Evolutionary conservation across 306 rosid genomes (phyloP).

Genomic region (Calophaca sinica): DNA sequence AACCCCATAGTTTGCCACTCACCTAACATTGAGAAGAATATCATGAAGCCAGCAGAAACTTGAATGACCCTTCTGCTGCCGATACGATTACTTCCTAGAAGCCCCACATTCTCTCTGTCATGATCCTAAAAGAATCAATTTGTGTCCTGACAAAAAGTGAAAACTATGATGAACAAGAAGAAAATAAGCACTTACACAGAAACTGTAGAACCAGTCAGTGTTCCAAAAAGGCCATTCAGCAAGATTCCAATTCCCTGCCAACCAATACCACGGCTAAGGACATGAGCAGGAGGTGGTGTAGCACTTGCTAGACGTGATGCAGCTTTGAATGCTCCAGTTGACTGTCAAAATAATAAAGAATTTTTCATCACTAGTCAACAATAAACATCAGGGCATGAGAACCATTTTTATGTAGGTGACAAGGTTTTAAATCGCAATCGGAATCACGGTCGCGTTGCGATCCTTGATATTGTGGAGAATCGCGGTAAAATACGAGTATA

Average conservation of each 20-base stretch:
- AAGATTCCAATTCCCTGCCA: slow-evolving; percentile 98
- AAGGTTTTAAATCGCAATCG: no score
- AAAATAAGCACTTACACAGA: slow-evolving; percentile 68
- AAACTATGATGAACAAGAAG: slow-evolving; percentile 1
- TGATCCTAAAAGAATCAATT: slow-evolving; percentile 35
- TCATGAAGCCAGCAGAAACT: slow-evolving; percentile 96
- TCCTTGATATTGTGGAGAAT: no score
- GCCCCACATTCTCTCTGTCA: slow-evolving; percentile 92
- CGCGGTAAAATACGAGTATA: no score
- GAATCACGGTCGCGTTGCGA: no score
- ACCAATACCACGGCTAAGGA: slow-evolving; percentile 95
- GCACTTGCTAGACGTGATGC: slow-evolving; percentile 98
- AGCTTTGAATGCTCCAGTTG: slow-evolving; percentile 95
- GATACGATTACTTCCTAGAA: slow-evolving; percentile 92
- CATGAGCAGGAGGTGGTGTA: slow-evolving; percentile 96
- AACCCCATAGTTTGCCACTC: slow-evolving; percentile 29
- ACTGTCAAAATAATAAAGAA: slow-evolving; percentile 53
- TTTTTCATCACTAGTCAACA: not conserved
- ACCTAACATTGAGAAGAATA: slow-evolving; percentile 95
- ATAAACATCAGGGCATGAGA: not conserved
- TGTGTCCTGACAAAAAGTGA: not conserved
- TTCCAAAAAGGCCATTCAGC: slow-evolving; percentile 90
- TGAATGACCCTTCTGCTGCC: slow-evolving; percentile 97
- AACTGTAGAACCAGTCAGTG: slow-evolving; percentile 83
- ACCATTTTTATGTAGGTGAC: no score